Base-by-base conservation (phyloP, 441 rosid genomes). In the Eutrema salsugineum region DNA sequence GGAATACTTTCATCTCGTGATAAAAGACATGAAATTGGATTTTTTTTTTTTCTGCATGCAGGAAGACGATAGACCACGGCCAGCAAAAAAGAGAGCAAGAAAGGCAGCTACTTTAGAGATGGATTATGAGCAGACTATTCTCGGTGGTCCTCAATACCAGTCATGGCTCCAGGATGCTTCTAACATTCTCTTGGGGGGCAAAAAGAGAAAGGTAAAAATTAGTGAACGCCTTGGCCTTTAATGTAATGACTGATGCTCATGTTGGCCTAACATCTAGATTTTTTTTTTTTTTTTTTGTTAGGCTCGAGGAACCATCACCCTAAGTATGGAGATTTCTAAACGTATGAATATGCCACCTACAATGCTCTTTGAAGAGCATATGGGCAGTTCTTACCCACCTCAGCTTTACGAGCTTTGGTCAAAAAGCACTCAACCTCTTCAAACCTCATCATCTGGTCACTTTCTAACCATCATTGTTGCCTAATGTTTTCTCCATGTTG, bases 81-180 rank as follows among this genome's bases (percentile, higher is more conserved):
- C 78, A 63, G 15, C 53, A 30, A 88, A 66, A 77, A 91, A 66
- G 66, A 89, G 78, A 79, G 64, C 77, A 42, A 86, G 79, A 86
- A 84, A 71, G 51, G 35, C 72, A 72, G 81, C 77, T 64, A 65
- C 79, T 20, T 44, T 57, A 61, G 30, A 30, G 55, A 81, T 89
- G 89, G 99, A 94, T 81, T 70, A 47, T 75, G 98, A 89, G 35
- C 94, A 85, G 70, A 90, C 87, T 62, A 80, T 90, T 19, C 82
- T 92, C 66, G 81, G 93, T 59, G 90, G 90, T 66, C 80, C 76
- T 55, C 60, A 76, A n/a, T 92, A 89, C 78, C 97, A 85, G 77
- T 77, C 91, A 67, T 89, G 98, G 98, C 89, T 90, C 50, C 89
- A 88, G 63, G 73, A 87, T 75, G 22, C 94, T 73, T 82, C 90